Conservation (phyloP, 179 eudicot genomes). For the Corrigiola litoralis region DNA sequence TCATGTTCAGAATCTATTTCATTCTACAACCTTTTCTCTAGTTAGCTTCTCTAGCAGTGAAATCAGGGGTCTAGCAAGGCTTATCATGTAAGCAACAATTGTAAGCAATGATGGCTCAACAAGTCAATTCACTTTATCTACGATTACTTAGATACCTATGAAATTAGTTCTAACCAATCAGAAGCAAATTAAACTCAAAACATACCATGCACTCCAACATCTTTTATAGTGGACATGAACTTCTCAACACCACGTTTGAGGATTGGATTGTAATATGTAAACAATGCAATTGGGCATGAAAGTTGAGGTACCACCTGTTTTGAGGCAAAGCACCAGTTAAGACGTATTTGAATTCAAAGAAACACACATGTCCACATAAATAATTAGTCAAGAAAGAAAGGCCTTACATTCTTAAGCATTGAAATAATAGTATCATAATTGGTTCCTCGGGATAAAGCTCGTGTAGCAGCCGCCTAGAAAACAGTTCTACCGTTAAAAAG, state of each 20-base stretch:
- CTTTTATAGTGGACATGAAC: conserved; percentile 79
- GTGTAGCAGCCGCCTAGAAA: conserved; percentile 86
- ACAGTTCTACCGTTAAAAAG: neutral
- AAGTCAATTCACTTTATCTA: neutral
- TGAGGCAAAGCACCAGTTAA: neutral
- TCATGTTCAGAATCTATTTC: no score
- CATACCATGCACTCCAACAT: conserved; percentile 87
- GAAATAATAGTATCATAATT: conserved; percentile 63
- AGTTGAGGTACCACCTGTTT: conserved; percentile 77
- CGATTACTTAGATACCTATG: neutral
- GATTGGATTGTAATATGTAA: conserved; percentile 91
- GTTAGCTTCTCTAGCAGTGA: no score
- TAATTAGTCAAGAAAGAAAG: neutral
- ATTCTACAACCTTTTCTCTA: neutral
- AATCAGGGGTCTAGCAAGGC: neutral
- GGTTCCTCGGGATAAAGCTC: conserved; percentile 76
- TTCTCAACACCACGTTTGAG: conserved; percentile 82
- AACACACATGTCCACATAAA: neutral
- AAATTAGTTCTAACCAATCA: neutral
- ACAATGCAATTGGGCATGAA: conserved; percentile 86
- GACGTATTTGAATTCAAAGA: neutral
- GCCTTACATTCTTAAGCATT: conserved; percentile 69
- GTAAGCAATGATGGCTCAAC: neutral
- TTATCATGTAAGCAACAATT: neutral
- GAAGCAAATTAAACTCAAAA: neutral